Evolutionary conservation across 1,139 yeast species (phyloP), one percentile per base, ranked within the genome.

Genomic region (Yamadazyma sp.): DNA sequence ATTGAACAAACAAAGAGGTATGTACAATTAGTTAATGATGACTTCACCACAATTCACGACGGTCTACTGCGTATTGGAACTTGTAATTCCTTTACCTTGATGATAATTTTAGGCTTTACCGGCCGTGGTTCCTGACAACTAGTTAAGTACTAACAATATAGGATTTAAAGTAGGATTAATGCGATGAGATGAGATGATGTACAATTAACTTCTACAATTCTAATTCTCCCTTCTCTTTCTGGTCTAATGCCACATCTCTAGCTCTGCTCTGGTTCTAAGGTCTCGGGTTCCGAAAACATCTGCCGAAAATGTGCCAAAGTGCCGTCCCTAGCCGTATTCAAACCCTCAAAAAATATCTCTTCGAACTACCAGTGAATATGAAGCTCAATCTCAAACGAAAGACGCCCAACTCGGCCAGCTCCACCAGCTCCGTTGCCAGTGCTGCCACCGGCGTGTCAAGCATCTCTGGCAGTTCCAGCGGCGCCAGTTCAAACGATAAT

Each of bases 31-130:
- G 85, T 85, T 82, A 76, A 89, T 89, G 97, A 87, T 85, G 94
- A 83, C 70, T 73, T 69, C 67, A 86, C 92, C 87, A 86, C 78
- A 73, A 64, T 48, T 90, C 97, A 90, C 97, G 97, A 90, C 97
- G 97, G 97, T 90, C 97, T 84, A 86, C 97, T 89, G 96, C 76
- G 90, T 82, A 78, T 66, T 74, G 76, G 76, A 74, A 74, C 73
- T 66, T 76, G 83, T 81, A 76, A 80, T 71, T 80, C 76, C 78
- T 78, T 70, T 56, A 80, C 88, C 62, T 77, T 90, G 97, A 90
- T 90, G 97, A 90, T 68, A 80, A 64, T 43, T 67, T 41, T 67
- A 73, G 97, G 97, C 88, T 79, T 90, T 96, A 90, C 97, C 84
- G 86, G 97, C 97, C 96, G 89, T 84, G 94, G 92, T 67, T 64